Percentiles rank a stretch among this genome's conserved stretches.
Evolutionary conservation across 305 asterid genomes (phyloP).

Genomic region (Ruellia speciosa): DNA sequence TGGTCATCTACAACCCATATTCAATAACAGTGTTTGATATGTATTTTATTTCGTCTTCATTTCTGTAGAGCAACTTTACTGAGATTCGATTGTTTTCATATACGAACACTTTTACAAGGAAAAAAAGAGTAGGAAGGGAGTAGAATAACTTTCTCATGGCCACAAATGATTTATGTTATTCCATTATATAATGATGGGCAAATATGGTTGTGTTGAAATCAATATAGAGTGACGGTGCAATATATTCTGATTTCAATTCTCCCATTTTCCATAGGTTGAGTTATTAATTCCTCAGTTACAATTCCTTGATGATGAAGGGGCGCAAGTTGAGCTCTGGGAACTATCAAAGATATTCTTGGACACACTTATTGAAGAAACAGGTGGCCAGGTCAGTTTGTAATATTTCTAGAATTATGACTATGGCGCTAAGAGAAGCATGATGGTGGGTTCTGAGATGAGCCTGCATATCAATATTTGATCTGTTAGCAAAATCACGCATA

Average conservation of each 20-base stretch:
- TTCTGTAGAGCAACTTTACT: not conserved
- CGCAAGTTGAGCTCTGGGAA: slow-evolving; percentile 89
- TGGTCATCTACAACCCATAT: not conserved
- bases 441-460: slow-evolving; percentile 1
- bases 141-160: not conserved
- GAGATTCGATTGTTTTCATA: not conserved
- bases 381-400: slow-evolving; percentile 49
- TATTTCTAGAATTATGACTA: slow-evolving; percentile 11
- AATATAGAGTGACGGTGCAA: not conserved
- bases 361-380: slow-evolving; percentile 66
- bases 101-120: not conserved
- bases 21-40: not conserved
- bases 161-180: not conserved
- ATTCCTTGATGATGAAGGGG: slow-evolving; percentile 94
- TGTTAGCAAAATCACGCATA: slow-evolving; percentile 7
- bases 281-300: slow-evolving; percentile 85
- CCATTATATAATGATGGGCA: not conserved
- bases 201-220: slow-evolving; percentile 4
- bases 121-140: not conserved
- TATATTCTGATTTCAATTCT: not conserved
- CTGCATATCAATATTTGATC: not conserved
- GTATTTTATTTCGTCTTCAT: not conserved
- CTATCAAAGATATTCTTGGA: slow-evolving; percentile 71
- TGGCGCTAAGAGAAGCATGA: not conserved
- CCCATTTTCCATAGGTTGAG: slow-evolving; percentile 53